Percentiles rank a stretch among this genome's conserved stretches.
phyloP scores from a whole-genome alignment of 2,329 filamentous ascomycete genomes.

The Colletotrichum chrysophilum region DNA sequence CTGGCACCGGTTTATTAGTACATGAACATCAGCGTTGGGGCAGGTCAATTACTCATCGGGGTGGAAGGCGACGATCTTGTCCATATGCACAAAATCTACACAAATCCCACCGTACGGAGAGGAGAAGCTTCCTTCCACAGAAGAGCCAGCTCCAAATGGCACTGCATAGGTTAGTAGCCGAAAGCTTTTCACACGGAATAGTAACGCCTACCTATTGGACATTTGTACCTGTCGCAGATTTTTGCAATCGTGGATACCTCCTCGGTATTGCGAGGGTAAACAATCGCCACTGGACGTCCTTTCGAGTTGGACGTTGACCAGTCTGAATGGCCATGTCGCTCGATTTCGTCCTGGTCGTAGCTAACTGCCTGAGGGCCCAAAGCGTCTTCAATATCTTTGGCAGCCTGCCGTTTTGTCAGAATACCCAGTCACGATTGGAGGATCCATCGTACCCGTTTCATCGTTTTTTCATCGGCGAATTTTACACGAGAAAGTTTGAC shows the following conservation, averaged over 20 bases:
- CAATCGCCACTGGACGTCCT: conserved; percentile 67
- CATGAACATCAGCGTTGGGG: accelerated
- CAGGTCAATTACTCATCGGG: conserved; percentile 52
- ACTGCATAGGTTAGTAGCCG: conserved; percentile 30
- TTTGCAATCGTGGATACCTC: conserved; percentile 68
- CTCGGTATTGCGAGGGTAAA: conserved; percentile 67
- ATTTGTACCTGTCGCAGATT: conserved; percentile 64
- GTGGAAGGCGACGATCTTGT: conserved; percentile 67
- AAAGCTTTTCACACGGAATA: not conserved
- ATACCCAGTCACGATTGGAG: not conserved
- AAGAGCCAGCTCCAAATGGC: conserved; percentile 76
- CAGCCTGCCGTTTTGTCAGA: not conserved
- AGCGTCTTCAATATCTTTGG: not conserved
- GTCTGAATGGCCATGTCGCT: conserved; percentile 71
- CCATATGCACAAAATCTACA: conserved; percentile 73
- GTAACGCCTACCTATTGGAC: conserved; percentile 61
- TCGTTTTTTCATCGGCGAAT: not conserved
- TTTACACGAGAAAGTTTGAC: not conserved
- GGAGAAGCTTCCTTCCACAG: conserved; percentile 74
- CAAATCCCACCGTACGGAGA: conserved; percentile 71
- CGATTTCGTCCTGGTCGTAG: conserved; percentile 68
- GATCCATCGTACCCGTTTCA: not conserved
- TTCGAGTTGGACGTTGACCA: conserved; percentile 74
- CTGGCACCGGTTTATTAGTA: not conserved
- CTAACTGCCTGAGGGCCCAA: conserved; percentile 66